A percentile compares a stretch with the other conserved stretches of the same genome.
phyloP scores from a whole-genome alignment of 1,139 yeast species.

The Scheffersomyces insectosa region DNA sequence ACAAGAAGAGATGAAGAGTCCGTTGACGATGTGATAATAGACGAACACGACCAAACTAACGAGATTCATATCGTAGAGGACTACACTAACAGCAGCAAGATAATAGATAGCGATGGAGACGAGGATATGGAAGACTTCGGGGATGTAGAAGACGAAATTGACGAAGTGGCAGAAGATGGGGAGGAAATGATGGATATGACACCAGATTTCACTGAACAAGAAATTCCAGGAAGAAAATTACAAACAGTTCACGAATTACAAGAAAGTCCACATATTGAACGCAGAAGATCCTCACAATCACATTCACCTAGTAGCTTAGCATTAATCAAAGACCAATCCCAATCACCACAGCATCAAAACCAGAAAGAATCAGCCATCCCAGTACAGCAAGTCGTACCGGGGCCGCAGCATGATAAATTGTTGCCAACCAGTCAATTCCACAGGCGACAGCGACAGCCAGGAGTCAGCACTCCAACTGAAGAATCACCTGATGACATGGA shows the following conservation, averaged over 20 bases:
- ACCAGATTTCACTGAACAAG: background rate
- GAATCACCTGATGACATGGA: constrained; percentile 13
- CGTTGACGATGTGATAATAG: background rate
- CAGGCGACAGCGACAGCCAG: background rate
- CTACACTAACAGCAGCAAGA: background rate
- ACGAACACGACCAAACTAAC: background rate
- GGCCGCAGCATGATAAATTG: too few species aligned
- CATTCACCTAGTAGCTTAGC: too few species aligned
- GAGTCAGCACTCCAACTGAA: background rate
- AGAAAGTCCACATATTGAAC: too few species aligned
- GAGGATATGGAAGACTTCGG: background rate
- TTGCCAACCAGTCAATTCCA: background rate
- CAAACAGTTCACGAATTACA: too few species aligned
- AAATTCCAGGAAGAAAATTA: too few species aligned
- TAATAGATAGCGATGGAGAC: background rate
- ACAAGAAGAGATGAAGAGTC: background rate
- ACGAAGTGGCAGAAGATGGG: background rate
- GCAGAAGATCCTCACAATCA: too few species aligned
- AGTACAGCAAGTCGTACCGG: too few species aligned
- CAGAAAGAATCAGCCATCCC: too few species aligned
- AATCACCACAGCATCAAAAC: too few species aligned
- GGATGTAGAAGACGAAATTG: background rate
- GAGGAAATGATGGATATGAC: constrained; percentile 1
- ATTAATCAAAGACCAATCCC: too few species aligned
- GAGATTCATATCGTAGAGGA: background rate